Percentiles rank a stretch among this genome's conserved stretches.
phyloP scores from a whole-genome alignment of 768 basidiomycete genomes.

The Phylloporus scabripes region DNA sequence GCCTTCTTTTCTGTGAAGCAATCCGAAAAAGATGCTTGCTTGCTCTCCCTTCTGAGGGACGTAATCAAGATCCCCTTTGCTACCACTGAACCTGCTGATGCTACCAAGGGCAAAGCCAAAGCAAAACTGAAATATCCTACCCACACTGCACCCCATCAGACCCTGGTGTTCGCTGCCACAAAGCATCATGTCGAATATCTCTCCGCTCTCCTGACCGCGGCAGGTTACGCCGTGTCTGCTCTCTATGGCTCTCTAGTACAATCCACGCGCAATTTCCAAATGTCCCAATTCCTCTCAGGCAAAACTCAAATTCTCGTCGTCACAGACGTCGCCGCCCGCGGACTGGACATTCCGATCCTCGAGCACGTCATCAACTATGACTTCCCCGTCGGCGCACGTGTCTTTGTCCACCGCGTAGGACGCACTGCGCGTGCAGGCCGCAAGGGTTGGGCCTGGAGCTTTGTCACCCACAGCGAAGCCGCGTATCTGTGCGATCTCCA shows the following conservation, averaged over 20 bases:
- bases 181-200: slow-evolving; percentile 99
- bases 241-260: slow-evolving; percentile 97
- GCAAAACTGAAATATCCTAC: slow-evolving; percentile 39
- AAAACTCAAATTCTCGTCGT: slow-evolving; percentile 84
- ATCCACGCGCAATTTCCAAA: slow-evolving; percentile 79
- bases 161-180: slow-evolving; percentile 91
- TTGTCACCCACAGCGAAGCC: slow-evolving; percentile 79
- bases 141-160: slow-evolving; percentile 80
- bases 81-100: slow-evolving; percentile 24
- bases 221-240: slow-evolving; percentile 86
- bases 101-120: slow-evolving; percentile 49
- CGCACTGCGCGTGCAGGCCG: slow-evolving; percentile 94
- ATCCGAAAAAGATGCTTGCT: slow-evolving; percentile 89
- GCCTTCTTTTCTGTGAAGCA: slow-evolving; percentile 91
- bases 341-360: slow-evolving; percentile 94
- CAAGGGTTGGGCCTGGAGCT: slow-evolving; percentile 95
- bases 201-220: slow-evolving; percentile 63
- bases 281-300: slow-evolving; percentile 84
- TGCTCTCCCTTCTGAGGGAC: slow-evolving; percentile 79
- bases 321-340: slow-evolving; percentile 96
- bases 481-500: slow-evolving; percentile 92
- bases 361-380: slow-evolving; percentile 98
- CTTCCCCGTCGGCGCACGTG: slow-evolving; percentile 88
- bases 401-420: slow-evolving; percentile 96
- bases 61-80: slow-evolving; percentile 77